Base-by-base conservation (phyloP, 129 eudicot species). In the Lactuca sativa region DNA sequence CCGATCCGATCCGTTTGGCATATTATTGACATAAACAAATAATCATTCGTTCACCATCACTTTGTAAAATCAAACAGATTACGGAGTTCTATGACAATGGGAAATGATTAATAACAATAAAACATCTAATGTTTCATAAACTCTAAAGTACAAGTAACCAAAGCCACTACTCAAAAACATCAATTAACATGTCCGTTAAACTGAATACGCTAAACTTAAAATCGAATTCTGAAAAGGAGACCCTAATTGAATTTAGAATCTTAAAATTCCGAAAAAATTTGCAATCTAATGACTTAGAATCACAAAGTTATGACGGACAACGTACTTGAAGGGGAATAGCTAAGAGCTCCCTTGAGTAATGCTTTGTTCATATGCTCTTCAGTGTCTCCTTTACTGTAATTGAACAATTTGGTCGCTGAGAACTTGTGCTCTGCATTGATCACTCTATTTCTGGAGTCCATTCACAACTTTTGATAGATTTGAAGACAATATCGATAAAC, bases 241-340 rank as follows among this genome's bases (percentile, higher is more conserved):
- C 61, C 56, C 37, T 62, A 78, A 36, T 64, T 11, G 44, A 74
- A 69, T 13, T 5, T 41, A 30, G 47, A 64, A 47, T 30, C 21
- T n/a, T n/a, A 34, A 31, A 71, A 51, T 25, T 21, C 69, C 5
- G 2, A 3, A 62, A n/a, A 16, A 41, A 2, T 0, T 0, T 3
- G 11, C 7, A 40, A 62, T 9, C 14, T 8, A 62, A 37, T 9
- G 4, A 38, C 25, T 43, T 53, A 62, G 52, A 47, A 47, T 17
- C 58, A 53, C 10, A 53, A 53, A 10, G 6, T 13, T 32, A 66
- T 4, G 3, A n/a, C 31, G 56, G 10, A 64, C 15, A 44, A 21
- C 92, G 15, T 80, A 86, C 86, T 84, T 37, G 93, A 86, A 15
- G 85, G 90, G 62, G 83, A 88, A 60, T 78, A 66, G 69, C 82